These are phyloP conservation scores for Umbellularia californica DNA, from an alignment of 164 flowering plant genomes.

Conservation along the genomic window DNA sequence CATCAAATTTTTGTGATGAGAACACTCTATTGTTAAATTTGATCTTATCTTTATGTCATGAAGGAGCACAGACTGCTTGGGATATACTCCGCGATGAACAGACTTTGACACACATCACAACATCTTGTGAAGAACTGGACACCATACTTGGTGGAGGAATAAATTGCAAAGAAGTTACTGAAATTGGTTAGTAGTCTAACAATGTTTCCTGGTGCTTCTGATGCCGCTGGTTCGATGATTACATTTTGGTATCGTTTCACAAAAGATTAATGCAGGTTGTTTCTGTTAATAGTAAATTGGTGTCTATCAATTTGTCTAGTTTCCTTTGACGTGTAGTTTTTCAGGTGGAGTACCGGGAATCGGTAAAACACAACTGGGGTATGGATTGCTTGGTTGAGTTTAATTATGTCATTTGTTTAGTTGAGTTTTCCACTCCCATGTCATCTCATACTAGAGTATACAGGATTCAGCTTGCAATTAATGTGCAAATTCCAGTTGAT, in stretches of 20 bases:
- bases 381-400: constrained; percentile 21
- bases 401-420: not conserved
- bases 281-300: not conserved
- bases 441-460: constrained; percentile 13
- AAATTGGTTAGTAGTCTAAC: constrained; percentile 62
- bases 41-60: constrained; percentile 2
- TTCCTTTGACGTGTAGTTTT: constrained; percentile 18
- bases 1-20: no score
- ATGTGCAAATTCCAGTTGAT: constrained; percentile 88
- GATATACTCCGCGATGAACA: constrained; percentile 79
- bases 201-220: not conserved
- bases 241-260: not conserved
- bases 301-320: constrained; percentile 8
- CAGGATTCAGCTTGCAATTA: constrained; percentile 95
- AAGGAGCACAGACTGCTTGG: constrained; percentile 94
- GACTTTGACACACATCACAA: constrained; percentile 49
- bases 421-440: not conserved
- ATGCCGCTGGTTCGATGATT: not conserved
- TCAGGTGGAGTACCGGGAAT: constrained; percentile 98
- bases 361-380: constrained; percentile 98
- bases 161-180: constrained; percentile 84
- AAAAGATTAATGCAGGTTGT: not conserved
- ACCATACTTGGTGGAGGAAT: constrained; percentile 89
- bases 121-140: constrained; percentile 78
- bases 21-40: no score